phyloP scores from a whole-genome alignment of 1,284 basidiomycete species.

The Tilletia indica region DNA sequence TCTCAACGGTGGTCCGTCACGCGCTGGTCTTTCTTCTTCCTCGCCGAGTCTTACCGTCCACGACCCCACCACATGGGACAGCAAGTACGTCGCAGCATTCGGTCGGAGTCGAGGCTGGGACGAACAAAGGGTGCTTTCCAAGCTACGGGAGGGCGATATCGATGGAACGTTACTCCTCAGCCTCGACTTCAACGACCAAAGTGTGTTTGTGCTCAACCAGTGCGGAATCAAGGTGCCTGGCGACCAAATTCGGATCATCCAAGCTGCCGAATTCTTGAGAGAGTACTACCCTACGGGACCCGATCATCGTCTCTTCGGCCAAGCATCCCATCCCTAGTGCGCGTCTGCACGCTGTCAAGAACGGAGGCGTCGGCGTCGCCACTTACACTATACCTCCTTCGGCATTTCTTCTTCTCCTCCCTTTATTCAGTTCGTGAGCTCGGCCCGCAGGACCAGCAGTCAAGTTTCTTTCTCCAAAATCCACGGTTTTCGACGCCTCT shows the following conservation, averaged over 20 bases:
- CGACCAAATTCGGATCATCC: conserved; percentile 14
- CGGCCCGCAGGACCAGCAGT: too few relatives aligned
- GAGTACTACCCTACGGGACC: neutral
- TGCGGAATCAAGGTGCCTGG: conserved; percentile 11
- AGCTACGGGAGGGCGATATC: conserved; percentile 1
- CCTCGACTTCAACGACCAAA: conserved; percentile 3
- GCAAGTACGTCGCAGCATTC: neutral
- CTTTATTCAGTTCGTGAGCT: too few relatives aligned
- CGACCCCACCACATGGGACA: conserved; percentile 11
- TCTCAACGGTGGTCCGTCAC: too few relatives aligned
- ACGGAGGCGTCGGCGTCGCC: too few relatives aligned
- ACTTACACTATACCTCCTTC: too few relatives aligned
- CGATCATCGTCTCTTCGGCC: too few relatives aligned
- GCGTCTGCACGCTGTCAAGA: too few relatives aligned
- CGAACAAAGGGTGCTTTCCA: neutral
- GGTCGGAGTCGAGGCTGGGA: conserved; percentile 9
- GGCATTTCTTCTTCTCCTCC: too few relatives aligned
- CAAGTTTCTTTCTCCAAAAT: too few relatives aligned
- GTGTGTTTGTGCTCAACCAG: conserved; percentile 8
- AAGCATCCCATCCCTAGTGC: too few relatives aligned
- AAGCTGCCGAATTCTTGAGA: neutral
- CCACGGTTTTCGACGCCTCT: too few relatives aligned
- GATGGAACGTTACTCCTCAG: conserved; percentile 9
- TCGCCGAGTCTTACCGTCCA: neutral
- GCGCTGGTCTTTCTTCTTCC: too few relatives aligned